phyloP scores from a whole-genome alignment of 768 basidiomycete species.

The Nevesoporus exiguus region DNA sequence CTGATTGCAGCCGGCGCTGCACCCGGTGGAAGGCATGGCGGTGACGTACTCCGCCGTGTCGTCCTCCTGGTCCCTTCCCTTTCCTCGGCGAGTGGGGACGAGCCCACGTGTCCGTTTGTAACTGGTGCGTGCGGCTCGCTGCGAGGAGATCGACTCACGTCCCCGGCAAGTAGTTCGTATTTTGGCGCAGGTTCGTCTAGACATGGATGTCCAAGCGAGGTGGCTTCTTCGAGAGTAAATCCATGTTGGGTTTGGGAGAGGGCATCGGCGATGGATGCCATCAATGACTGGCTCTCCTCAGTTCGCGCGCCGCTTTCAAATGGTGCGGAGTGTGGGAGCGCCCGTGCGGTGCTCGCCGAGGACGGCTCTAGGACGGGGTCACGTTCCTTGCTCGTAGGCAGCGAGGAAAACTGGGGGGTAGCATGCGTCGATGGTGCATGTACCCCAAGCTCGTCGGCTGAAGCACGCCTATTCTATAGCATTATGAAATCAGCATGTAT shows the following conservation, averaged over 20 bases:
- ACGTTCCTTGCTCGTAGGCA: conserved; percentile 47
- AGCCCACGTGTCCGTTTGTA: conserved; percentile 13
- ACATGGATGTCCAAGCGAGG: conserved; percentile 13
- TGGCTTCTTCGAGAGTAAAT: conserved; percentile 24
- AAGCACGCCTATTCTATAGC: conserved; percentile 18
- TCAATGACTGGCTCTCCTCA: conserved; percentile 33
- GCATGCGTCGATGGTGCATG: conserved; percentile 4
- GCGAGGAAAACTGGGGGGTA: conserved; percentile 55
- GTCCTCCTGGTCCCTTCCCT: conserved; percentile 22
- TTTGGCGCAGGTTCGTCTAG: conserved; percentile 37
- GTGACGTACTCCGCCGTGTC: conserved; percentile 32
- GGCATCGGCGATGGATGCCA: conserved; percentile 39
- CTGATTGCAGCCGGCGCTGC: conserved; percentile 38
- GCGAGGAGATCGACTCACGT: not conserved
- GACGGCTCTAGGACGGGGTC: conserved; percentile 25
- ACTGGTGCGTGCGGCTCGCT: conserved; percentile 20
- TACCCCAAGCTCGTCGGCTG: conserved; percentile 28
- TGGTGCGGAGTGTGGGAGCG: conserved; percentile 8
- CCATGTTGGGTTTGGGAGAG: conserved; percentile 27
- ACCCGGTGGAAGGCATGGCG: conserved; percentile 42
- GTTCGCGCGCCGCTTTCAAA: conserved; percentile 7
- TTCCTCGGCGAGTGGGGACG: conserved; percentile 12
- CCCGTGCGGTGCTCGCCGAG: not conserved
- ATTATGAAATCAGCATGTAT: conserved; percentile 11
- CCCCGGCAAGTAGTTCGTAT: conserved; percentile 30